phyloP scores from a whole-genome alignment of 169 alveolate species.

The Theileria orientalis region DNA sequence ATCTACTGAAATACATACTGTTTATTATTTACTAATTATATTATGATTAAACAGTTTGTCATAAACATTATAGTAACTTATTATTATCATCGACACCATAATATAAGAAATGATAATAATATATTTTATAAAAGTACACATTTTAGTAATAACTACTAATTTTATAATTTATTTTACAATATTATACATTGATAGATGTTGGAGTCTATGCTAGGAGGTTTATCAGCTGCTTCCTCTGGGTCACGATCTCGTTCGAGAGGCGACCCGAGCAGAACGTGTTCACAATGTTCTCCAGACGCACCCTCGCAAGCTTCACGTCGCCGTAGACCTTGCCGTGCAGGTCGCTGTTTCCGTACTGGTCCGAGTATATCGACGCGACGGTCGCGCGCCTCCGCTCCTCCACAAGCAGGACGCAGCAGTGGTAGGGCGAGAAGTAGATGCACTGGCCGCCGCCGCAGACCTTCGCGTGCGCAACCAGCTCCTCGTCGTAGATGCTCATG shows the following conservation, averaged over 20 bases:
- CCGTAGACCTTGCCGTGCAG: conserved; percentile 58
- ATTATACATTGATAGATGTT: background rate
- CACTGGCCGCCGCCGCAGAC: conserved; percentile 64
- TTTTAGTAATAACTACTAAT: background rate
- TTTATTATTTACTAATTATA: background rate
- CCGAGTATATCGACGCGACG: conserved; percentile 39
- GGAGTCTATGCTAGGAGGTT: background rate
- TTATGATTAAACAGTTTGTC: background rate
- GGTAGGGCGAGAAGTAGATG: conserved; percentile 54
- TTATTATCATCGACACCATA: background rate
- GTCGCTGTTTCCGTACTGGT: conserved; percentile 58
- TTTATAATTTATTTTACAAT: background rate
- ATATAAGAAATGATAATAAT: background rate
- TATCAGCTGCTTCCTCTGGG: background rate
- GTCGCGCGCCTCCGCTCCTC: conserved; percentile 30
- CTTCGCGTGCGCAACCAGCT: conserved; percentile 37
- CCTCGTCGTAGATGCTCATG: conserved; percentile 25
- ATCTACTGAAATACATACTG: background rate
- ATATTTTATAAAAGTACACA: background rate
- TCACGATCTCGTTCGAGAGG: conserved; percentile 47
- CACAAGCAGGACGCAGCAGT: conserved; percentile 39
- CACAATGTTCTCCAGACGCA: conserved; percentile 15
- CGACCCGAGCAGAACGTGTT: conserved; percentile 55
- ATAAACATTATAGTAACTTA: background rate
- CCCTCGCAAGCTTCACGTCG: conserved; percentile 30